These are phyloP conservation scores for Arthroderma uncinatum DNA, from an alignment of 2,329 filamentous ascomycete genomes.

Conservation along the genomic window DNA sequence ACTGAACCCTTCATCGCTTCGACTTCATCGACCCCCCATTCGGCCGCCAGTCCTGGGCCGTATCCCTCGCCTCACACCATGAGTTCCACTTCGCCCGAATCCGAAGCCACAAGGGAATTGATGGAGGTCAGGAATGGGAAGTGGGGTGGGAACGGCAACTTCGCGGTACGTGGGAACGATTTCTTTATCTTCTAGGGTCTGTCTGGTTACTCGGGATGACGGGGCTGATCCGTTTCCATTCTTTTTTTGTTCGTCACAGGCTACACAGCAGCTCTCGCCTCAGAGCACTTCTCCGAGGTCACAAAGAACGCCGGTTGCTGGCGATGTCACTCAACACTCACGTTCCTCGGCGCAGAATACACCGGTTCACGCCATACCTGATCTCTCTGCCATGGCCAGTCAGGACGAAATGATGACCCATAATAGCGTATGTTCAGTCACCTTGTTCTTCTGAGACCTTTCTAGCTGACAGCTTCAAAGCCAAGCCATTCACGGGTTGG, in stretches of 20 bases:
- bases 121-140: conserved; percentile 13
- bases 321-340: neutral
- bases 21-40: conserved; percentile 21
- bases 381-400: neutral
- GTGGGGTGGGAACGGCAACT: conserved; percentile 9
- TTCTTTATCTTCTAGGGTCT: neutral
- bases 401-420: neutral
- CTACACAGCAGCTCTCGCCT: neutral
- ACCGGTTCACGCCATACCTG: neutral
- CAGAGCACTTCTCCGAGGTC: conserved; percentile 7
- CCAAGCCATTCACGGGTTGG: neutral
- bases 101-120: conserved; percentile 15
- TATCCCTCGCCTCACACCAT: conserved; percentile 12
- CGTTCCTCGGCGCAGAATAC: conserved; percentile 2
- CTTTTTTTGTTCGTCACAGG: neutral
- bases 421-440: neutral
- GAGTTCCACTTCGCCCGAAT: conserved; percentile 11
- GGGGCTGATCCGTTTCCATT: neutral
- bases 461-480: neutral
- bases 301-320: conserved; percentile 1
- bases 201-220: neutral
- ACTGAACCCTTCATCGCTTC: conserved; percentile 30
- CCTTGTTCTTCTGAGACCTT: neutral
- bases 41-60: conserved; percentile 16
- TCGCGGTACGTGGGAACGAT: conserved; percentile 10